These are phyloP conservation scores for Colletotrichum spaethianum DNA, from an alignment of 2,329 filamentous ascomycete species.

Conservation along the genomic window DNA sequence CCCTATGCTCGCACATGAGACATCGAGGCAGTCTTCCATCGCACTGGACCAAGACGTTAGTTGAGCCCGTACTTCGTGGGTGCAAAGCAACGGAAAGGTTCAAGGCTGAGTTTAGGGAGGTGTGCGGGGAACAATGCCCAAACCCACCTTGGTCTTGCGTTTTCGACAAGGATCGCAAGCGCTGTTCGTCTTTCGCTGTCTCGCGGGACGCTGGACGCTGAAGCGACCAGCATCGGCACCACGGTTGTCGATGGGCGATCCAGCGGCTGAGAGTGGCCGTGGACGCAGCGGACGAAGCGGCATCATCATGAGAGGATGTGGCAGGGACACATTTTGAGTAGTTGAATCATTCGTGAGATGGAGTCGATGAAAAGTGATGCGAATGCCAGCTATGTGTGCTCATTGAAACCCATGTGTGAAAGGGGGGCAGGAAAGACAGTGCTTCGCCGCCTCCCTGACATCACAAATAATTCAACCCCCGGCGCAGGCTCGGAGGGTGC, in stretches of 20 bases:
- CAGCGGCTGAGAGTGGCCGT: neutral
- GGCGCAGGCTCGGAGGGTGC: neutral
- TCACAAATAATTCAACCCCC: neutral
- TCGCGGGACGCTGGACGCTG: neutral
- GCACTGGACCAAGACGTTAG: neutral
- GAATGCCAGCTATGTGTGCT: neutral
- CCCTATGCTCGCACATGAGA: slow-evolving; percentile 26
- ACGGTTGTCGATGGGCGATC: neutral
- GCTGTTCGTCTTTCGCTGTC: slow-evolving; percentile 17
- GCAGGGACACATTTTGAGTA: neutral
- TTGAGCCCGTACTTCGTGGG: too few relatives aligned
- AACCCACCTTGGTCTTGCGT: slow-evolving; percentile 27
- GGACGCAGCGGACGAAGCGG: slow-evolving; percentile 16
- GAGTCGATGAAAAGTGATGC: neutral
- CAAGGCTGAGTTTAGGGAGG: too few relatives aligned
- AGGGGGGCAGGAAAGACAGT: neutral
- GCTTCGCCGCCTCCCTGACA: neutral
- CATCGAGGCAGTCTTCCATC: slow-evolving; percentile 25
- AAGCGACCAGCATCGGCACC: neutral
- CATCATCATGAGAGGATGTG: neutral
- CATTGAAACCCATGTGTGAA: neutral
- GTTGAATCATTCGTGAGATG: neutral
- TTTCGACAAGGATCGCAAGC: slow-evolving; percentile 33
- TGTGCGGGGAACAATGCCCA: neutral
- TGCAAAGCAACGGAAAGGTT: neutral